Base-by-base conservation (phyloP, 768 basidiomycete genomes). In the Hericium rajendrae region DNA sequence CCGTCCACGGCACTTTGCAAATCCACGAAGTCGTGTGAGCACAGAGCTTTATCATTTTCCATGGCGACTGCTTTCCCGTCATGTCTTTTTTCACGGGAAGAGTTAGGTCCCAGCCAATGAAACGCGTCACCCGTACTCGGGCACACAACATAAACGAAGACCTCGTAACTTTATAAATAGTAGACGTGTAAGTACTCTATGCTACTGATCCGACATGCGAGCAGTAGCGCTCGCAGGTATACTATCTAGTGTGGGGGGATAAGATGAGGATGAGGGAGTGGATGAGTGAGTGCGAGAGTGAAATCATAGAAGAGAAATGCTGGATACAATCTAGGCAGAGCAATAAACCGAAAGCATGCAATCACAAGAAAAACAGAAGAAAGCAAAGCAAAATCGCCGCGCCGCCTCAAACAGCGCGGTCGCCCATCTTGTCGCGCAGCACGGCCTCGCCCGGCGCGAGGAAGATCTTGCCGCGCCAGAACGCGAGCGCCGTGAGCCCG, bases 381-480 rank as follows among this genome's bases (percentile, higher is more conserved):
- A 43, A 18, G 41, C 41, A 43, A 13, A 18, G 15, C 4, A 18
- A 15, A 18, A 8, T 4, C 15, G 5, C 41, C 41, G 18, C 13
- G 6, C 18, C 41, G 11, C 22, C 41, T 22, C n/a, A 46, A 2
- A 46, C 43, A 1, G n/a, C n/a, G n/a, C 43, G 22, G n/a, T 22
- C n/a, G 22, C 43, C 43, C 37, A 37, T 40, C 46, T 60, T 46
- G 59, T 78, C 77, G 48, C 71, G 71, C 50, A 78, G 60, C 28
- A 77, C 75, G 43, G 76, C 76, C 58, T 73, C 73, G 38, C 69
- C 67, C 20, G 70, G 68, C 8, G 74, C 73, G 38, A 69, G 66
- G 64, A 78, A 77, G 11, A 79, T 78, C 54, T 69, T 66, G 37
- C 77, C 77, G 55, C 72, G 70, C 63, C 63, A 69, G 62, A 78